Evolutionary conservation across 1,284 basidiomycete genomes (phyloP).

Genomic region (Sparassis latifolia): DNA sequence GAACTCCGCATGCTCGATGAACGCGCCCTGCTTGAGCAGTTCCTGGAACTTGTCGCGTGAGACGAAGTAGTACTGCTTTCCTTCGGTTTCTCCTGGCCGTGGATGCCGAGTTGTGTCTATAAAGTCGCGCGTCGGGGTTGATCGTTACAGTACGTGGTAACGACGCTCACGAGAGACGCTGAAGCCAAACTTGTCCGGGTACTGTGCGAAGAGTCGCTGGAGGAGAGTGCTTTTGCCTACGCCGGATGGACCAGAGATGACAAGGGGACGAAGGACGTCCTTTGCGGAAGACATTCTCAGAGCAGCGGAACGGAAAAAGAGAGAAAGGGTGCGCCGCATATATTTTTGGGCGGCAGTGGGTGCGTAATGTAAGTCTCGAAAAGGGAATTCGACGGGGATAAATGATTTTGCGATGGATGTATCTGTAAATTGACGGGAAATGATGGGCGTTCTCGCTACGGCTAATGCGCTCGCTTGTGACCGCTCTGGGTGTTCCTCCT

Average conservation of each 20-base stretch:
- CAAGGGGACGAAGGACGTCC: slow-evolving; percentile 50
- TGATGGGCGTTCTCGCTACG: no score
- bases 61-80: slow-evolving; percentile 78
- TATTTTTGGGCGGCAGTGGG: not conserved
- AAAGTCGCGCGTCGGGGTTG: slow-evolving; percentile 7
- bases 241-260: slow-evolving; percentile 83
- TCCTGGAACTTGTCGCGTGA: slow-evolving; percentile 52
- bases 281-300: slow-evolving; percentile 23
- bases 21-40: slow-evolving; percentile 55
- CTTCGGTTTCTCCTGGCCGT: slow-evolving; percentile 78
- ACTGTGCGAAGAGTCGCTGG: slow-evolving; percentile 75
- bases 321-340: not conserved
- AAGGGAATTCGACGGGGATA: not conserved
- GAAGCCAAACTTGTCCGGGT: slow-evolving; percentile 88
- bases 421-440: no score
- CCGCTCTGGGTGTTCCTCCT: slow-evolving; percentile 6
- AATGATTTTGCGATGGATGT: no score
- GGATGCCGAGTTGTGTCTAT: slow-evolving; percentile 90
- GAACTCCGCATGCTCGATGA: slow-evolving; percentile 81
- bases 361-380: not conserved
- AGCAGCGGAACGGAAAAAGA: not conserved
- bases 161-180: slow-evolving; percentile 80
- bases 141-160: not conserved
- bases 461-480: no score
- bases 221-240: slow-evolving; percentile 95